Base-by-base conservation (phyloP, 1,284 basidiomycete genomes). In the Pascua guehoae region DNA sequence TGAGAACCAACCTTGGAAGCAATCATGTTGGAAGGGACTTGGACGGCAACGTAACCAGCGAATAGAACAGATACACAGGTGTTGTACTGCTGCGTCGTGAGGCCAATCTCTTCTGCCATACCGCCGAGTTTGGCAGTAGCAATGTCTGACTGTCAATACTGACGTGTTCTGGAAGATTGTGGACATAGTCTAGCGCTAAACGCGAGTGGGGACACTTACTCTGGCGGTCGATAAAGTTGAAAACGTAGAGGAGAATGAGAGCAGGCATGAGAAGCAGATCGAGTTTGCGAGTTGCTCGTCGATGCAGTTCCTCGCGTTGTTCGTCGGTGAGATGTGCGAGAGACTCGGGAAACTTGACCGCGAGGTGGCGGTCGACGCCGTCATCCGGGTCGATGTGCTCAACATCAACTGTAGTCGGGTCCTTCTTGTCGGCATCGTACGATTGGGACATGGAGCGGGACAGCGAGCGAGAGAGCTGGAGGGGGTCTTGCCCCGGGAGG, bases 11-110 rank as follows among this genome's bases (percentile, higher is more conserved):
- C 49, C 51, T 57, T 59, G 39, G 53, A 46, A 8, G 51, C 50
- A 38, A 75, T 49, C 66, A 75, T 74, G 62, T 74, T 74, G 37
- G 65, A 67, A 11, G 70, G 70, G 37, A 74, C 55, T 49, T 73
- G 73, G 17, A 72, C 62, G 8, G 65, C 51, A 44, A 71, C 67
- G 53, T 67, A 72, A 32, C 66, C 69, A 15, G 65, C 78, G 52
- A 74, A 80, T 2, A 80, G 69, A 38, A 80, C 68, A 5, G 75
- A 71, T 2, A 79, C 68, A 12, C 69, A 67, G 0, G 76, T 78
- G 16, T 65, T 64, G 65, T 74, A 78, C 43, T 78, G 57, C 11
- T 61, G 60, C 2, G 68, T 64, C 2, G 67, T 66, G 45, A 74
- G 42, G 37, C 53, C 45, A 12, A 74, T 59, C 51, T 71, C 67